These are phyloP conservation scores for Xylariaceae sp. DNA, from an alignment of 2,329 filamentous ascomycete species.

Conservation along the genomic window DNA sequence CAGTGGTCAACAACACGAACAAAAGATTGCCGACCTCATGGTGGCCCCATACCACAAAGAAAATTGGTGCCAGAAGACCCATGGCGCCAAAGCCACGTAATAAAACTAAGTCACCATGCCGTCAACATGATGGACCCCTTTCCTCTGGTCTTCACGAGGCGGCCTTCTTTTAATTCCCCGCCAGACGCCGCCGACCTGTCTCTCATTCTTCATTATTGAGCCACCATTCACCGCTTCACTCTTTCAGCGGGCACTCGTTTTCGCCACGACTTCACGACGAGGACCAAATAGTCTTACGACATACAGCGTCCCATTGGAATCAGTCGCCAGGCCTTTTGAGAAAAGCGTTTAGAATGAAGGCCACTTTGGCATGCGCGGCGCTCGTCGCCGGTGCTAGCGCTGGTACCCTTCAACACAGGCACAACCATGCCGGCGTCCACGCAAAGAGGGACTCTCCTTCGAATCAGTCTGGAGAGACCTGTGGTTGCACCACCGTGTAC, in stretches of 20 bases:
- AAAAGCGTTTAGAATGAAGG: conserved; percentile 61
- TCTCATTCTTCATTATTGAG: conserved; percentile 47
- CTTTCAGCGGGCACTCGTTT: conserved; percentile 81
- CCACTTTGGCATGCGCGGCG: conserved; percentile 59
- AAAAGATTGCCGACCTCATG: conserved; percentile 9
- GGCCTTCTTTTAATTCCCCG: conserved; percentile 44
- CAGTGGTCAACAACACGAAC: conserved; percentile 6
- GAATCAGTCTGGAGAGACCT: conserved; percentile 38
- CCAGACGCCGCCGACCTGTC: conserved; percentile 46
- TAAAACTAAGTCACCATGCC: conserved; percentile 38
- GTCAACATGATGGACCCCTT: conserved; percentile 32
- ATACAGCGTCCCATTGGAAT: conserved; percentile 30
- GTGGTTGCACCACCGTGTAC: conserved; percentile 70
- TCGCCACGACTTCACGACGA: conserved; percentile 31
- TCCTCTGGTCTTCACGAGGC: conserved; percentile 37
- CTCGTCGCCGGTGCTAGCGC: conserved; percentile 55
- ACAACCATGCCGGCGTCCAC: conserved; percentile 53
- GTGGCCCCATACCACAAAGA: conserved; percentile 19
- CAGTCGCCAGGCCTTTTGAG: conserved; percentile 20
- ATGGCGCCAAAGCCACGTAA: conserved; percentile 32
- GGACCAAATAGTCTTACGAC: conserved; percentile 23
- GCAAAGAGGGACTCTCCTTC: conserved; percentile 38
- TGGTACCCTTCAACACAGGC: conserved; percentile 53
- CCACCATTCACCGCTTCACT: conserved; percentile 67
- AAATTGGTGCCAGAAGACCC: conserved; percentile 25